Percentiles rank a stretch among this genome's conserved stretches.
phyloP scores from a whole-genome alignment of 1,284 basidiomycete genomes.

The Heterobasidion parviporum region DNA sequence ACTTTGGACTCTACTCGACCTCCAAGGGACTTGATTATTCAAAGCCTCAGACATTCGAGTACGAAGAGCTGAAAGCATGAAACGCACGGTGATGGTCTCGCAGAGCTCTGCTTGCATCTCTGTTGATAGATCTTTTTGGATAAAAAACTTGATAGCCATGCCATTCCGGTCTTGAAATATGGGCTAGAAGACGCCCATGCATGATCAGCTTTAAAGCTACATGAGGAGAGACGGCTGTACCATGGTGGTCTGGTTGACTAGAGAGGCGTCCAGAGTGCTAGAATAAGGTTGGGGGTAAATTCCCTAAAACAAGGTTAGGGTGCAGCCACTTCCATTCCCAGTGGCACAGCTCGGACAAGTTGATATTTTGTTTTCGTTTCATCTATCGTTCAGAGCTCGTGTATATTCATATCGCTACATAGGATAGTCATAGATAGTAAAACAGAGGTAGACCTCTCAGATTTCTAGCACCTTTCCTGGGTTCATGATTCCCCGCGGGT shows the following conservation, averaged over 20 bases:
- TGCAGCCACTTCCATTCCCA: conserved; percentile 11
- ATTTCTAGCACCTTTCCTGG: conserved; percentile 71
- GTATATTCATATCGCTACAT: too few relatives aligned
- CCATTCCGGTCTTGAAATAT: conserved; percentile 62
- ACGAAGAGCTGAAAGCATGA: background rate
- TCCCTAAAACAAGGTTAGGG: conserved; percentile 22
- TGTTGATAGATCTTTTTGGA: conserved; percentile 67
- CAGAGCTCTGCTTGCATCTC: conserved; percentile 59
- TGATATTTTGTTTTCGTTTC: too few relatives aligned
- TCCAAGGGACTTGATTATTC: conserved; percentile 43
- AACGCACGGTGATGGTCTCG: conserved; percentile 57
- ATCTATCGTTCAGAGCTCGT: too few relatives aligned
- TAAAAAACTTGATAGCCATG: conserved; percentile 68
- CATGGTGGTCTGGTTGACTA: conserved; percentile 4
- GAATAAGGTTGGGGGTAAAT: conserved; percentile 17
- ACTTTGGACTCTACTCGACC: conserved; percentile 71
- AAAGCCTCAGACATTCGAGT: conserved; percentile 2
- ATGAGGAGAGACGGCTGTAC: background rate
- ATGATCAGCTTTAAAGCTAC: background rate
- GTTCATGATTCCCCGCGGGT: conserved; percentile 88
- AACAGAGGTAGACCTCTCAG: background rate
- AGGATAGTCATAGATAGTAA: too few relatives aligned
- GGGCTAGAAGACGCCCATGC: conserved; percentile 24
- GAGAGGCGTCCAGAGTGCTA: conserved; percentile 2
- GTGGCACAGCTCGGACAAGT: background rate